phyloP scores from a whole-genome alignment of 2,329 filamentous ascomycete species.

The Lasiodiplodia sp. region DNA sequence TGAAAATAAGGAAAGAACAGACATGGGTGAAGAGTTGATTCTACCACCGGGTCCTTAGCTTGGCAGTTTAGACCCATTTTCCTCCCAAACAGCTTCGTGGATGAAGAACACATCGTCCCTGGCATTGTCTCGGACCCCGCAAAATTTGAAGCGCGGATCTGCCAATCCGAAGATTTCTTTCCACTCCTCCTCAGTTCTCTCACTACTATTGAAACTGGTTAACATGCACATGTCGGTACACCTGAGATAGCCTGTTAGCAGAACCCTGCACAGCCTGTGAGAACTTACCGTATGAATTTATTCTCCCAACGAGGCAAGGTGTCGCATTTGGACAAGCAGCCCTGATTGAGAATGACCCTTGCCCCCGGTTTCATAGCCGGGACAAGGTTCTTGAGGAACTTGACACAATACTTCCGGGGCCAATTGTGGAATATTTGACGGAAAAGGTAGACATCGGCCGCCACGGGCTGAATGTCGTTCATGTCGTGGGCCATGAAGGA shows the following conservation, averaged over 20 bases:
- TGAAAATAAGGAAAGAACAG: no score
- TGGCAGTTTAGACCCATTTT: no score
- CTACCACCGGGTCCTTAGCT: no score
- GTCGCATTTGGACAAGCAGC: background rate
- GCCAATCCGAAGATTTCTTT: constrained; percentile 16
- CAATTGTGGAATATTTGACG: constrained; percentile 70
- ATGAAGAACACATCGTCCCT: background rate
- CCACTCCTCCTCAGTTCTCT: constrained; percentile 25
- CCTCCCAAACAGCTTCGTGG: background rate
- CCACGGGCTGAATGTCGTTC: constrained; percentile 62
- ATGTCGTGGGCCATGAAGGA: constrained; percentile 62
- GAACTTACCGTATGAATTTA: background rate
- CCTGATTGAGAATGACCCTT: constrained; percentile 30
- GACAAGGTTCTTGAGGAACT: constrained; percentile 43
- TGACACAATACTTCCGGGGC: constrained; percentile 55
- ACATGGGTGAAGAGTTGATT: no score
- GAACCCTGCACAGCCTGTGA: background rate
- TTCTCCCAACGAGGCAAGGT: background rate
- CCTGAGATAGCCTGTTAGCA: background rate
- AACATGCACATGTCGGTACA: constrained; percentile 26
- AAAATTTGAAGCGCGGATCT: constrained; percentile 27
- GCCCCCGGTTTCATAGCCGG: constrained; percentile 50
- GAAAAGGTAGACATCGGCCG: constrained; percentile 66
- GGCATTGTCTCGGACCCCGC: constrained; percentile 4
- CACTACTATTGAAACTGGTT: background rate